Conservation (phyloP, 805 yeast species). For the Clavispora santaluciae region DNA sequence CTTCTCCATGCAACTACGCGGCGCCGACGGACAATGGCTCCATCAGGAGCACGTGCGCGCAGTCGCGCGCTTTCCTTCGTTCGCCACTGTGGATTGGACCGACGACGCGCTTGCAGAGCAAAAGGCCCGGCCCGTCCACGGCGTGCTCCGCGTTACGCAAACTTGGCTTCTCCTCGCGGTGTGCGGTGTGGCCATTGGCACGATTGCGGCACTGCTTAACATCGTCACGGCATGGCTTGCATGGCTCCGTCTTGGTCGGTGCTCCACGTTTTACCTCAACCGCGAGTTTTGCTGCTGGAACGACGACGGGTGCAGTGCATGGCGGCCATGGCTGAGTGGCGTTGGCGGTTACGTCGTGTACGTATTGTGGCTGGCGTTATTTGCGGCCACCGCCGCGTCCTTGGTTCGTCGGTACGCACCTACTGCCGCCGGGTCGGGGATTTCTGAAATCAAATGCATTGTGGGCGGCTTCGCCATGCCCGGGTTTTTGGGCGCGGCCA, state of each 20-base stretch:
- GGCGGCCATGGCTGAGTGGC: constrained; percentile 62
- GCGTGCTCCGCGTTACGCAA: constrained; percentile 36
- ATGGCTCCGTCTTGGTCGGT: constrained; percentile 72
- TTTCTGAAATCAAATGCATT: constrained; percentile 92
- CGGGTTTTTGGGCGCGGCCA: constrained; percentile 70
- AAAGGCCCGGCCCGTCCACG: constrained; percentile 16
- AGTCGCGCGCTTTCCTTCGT: constrained; percentile 52
- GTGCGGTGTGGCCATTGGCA: constrained; percentile 76
- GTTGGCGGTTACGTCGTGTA: constrained; percentile 53
- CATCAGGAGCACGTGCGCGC: constrained; percentile 32
- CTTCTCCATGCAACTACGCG: constrained; percentile 12
- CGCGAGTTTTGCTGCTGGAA: constrained; percentile 82
- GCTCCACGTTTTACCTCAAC: constrained; percentile 66
- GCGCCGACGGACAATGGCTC: constrained; percentile 33
- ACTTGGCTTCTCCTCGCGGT: constrained; percentile 71
- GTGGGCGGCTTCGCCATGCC: constrained; percentile 82
- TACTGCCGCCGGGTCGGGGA: constrained; percentile 95
- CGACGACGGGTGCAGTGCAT: constrained; percentile 47
- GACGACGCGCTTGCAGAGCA: constrained; percentile 52
- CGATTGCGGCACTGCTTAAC: constrained; percentile 76
- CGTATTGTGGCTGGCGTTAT: constrained; percentile 50
- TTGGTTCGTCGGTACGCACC: constrained; percentile 75
- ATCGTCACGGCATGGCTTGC: constrained; percentile 85
- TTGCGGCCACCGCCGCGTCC: constrained; percentile 62
- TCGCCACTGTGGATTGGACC: constrained; percentile 67